Percentiles rank a stretch among this genome's conserved stretches.
Conservation (phyloP, 208 protist species). For the Acanthamoeba healyi region DNA sequence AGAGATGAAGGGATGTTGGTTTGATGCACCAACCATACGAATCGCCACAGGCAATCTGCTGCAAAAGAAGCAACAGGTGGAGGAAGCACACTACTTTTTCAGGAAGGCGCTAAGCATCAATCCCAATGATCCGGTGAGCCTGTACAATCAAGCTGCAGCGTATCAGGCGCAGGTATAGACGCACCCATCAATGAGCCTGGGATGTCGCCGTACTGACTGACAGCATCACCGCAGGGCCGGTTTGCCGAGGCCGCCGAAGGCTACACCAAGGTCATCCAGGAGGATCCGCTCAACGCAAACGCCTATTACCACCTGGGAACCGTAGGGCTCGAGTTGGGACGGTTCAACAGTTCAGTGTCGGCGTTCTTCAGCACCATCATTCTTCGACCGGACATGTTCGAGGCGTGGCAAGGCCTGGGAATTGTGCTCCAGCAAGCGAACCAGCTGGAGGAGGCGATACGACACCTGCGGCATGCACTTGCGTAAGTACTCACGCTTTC, state of each 20-base stretch:
- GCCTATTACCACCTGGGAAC: background rate
- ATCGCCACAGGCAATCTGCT: slow-evolving; percentile 16
- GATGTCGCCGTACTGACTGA: no score
- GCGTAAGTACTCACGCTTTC: background rate
- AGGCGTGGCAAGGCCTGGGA: background rate
- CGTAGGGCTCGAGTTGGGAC: background rate
- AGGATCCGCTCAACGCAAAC: background rate
- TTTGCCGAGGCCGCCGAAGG: background rate
- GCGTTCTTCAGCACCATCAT: background rate
- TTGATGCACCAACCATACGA: no score
- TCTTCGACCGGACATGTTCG: background rate
- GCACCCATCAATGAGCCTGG: background rate
- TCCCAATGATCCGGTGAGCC: background rate
- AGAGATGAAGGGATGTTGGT: no score
- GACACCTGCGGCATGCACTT: background rate
- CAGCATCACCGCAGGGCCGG: background rate
- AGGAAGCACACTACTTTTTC: slow-evolving; percentile 13
- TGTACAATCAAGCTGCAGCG: background rate
- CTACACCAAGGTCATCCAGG: background rate
- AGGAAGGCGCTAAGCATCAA: background rate
- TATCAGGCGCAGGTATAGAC: background rate
- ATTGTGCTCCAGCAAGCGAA: background rate
- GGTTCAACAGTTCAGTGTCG: background rate
- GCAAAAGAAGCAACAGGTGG: background rate
- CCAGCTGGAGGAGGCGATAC: background rate